phyloP scores from a whole-genome alignment of 441 rosid species.

The Heliophila coronopifolia region DNA sequence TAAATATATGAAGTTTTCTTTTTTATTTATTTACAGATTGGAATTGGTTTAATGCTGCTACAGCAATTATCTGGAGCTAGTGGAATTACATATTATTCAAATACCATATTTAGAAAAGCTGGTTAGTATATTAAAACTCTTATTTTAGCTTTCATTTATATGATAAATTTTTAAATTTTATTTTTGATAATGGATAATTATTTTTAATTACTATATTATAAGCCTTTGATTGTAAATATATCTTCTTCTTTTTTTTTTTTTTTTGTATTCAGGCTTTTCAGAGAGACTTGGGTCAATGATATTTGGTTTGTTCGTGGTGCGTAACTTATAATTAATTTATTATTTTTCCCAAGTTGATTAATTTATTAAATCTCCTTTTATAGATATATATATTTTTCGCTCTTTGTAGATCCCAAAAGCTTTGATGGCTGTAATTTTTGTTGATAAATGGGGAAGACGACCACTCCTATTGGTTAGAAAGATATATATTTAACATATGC shows the following conservation, averaged over 20 bases:
- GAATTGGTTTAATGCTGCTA: slow-evolving; percentile 54
- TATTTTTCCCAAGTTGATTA: neutral
- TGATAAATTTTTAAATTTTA: no score
- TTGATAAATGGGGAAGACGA: slow-evolving; percentile 34
- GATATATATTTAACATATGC: neutral
- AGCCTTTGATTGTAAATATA: no score
- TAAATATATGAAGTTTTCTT: neutral
- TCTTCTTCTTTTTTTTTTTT: no score
- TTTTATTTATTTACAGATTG: slow-evolving; percentile 37
- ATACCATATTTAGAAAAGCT: slow-evolving; percentile 40
- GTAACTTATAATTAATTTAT: neutral
- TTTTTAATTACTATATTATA: no score
- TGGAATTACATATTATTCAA: slow-evolving; percentile 45
- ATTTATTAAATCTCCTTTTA: no score
- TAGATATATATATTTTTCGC: no score
- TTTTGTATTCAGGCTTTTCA: no score
- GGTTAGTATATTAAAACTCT: slow-evolving; percentile 31
- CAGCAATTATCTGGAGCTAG: slow-evolving; percentile 46
- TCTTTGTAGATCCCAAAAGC: slow-evolving; percentile 24
- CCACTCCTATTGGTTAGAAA: slow-evolving; percentile 31
- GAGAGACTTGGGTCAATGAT: slow-evolving; percentile 34
- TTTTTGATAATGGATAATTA: no score
- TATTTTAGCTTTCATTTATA: neutral
- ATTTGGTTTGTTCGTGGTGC: slow-evolving; percentile 45
- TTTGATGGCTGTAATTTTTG: slow-evolving; percentile 18